Base-by-base conservation (phyloP, 1,139 yeast species). In the Geotrichum australiense region DNA sequence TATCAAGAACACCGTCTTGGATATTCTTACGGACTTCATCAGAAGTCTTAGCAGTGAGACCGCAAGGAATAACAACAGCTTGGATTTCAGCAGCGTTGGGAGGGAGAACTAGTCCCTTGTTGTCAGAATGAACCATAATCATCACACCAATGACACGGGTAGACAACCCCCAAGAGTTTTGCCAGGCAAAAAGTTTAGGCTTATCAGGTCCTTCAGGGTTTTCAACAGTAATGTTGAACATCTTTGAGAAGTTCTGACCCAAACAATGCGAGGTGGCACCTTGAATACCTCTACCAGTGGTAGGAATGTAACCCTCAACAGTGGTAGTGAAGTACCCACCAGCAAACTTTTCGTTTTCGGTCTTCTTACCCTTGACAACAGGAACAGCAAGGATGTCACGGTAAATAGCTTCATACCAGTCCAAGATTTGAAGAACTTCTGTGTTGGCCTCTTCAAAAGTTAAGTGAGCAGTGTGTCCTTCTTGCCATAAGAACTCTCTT, bases 401-500 rank as follows among this genome's bases (percentile, higher is more conserved):
- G 65, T 91, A 93, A 48, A 93, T 74, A 48, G 78, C 77, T 49
- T 82, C 80, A 65, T 93, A 93, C 68, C 77, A 80, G 52, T 85
- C 93, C 61, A 91, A 76, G 58, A 93, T 87, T 64, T 82, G 81
- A 56, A 76, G 63, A 22, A 91, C 98, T 69, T 93, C 98, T 46
- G 70, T 70, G 48, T 75, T 73, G 29, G 98, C 96, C 47, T 75
- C 89, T 47, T 78, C 81, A 53, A 70, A 68, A 46, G 93, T 82
- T 61, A 91, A 74, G 62, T 85, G 95, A 43, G 95, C 98, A 42
- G 98, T 93, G 70, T 93, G 99, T 53, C 99, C 99, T 70, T 93
- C 99, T 70, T 93, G 99, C 99, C 99, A 93, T 65, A 93, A 74
- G 69, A 93, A 93, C 68, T 93, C 99, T 70, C 99, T 82, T 12